Evolutionary conservation across 495 filamentous ascomycete species (phyloP), one percentile per base, ranked within the genome.

Genomic region (Penicillium arizonense): DNA sequence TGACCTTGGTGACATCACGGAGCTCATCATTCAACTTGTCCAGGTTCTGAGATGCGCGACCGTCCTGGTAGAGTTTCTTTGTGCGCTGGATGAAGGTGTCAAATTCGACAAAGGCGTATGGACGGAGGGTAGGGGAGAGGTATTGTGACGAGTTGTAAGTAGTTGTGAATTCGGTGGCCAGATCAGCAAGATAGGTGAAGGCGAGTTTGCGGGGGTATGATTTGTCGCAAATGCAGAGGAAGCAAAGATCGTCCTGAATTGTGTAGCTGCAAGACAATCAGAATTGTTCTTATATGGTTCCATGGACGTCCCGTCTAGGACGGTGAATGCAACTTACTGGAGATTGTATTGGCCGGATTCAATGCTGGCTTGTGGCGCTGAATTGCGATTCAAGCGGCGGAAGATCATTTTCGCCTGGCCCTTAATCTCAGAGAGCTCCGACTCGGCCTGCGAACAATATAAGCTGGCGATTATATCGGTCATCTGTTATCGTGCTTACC

Each of bases 161-260:
- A 48, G 85, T 94, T 55, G 85, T 83, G 80, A 99, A 99, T 75
- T 99, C 94, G 61, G 83, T 81, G 41, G 86, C 81, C 44, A 97
- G 82, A 77, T 99, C 94, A 45, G 87, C 85, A 33, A 99, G 91
- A 82, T 97, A 99, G 45, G 95, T 97, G 75, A 97, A 97, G 59
- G 94, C 94, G 26, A 99, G 87, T 70, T 99, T 97, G 64, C 95
- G 93, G 36, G 94, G 95, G 77, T 97, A 99, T 24, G 90, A 89
- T 39, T 83, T 80, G 69, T 97, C 92, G 77, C 87, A 89, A 65
- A 99, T 92, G 74, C 88, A 90, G 53, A 97, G 78, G 78, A 93
- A 99, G 76, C 89, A 85, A 62, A 97, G 76, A 55, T 88, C 83
- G 58, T 85, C 76, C 57, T 86, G 70, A 73, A 97, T 90, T 34